A percentile compares a stretch with the other conserved stretches of the same genome.
Evolutionary conservation across 768 basidiomycete genomes (phyloP).

Genomic region (Clavaria fumosa): DNA sequence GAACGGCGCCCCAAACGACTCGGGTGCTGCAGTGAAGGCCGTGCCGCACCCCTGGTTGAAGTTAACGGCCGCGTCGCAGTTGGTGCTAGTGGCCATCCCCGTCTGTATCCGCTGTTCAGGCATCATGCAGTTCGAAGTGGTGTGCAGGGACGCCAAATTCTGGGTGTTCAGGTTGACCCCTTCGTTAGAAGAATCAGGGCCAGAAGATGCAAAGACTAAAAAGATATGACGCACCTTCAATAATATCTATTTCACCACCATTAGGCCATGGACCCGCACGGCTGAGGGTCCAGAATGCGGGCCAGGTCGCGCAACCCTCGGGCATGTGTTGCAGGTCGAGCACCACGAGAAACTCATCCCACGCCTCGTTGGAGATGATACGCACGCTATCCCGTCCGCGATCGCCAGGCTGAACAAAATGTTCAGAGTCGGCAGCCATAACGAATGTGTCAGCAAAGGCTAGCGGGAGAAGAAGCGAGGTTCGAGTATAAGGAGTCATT

Average conservation of each 20-base stretch:
- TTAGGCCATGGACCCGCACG: conserved; percentile 37
- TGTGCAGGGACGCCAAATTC: conserved; percentile 43
- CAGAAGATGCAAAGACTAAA: neutral
- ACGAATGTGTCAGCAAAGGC: conserved; percentile 30
- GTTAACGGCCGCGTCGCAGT: conserved; percentile 36
- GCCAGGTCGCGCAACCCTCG: conserved; percentile 43
- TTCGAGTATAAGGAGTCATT: neutral
- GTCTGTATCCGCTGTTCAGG: conserved; percentile 23
- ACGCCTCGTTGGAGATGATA: conserved; percentile 31
- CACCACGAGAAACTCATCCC: conserved; percentile 31
- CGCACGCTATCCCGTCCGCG: conserved; percentile 45
- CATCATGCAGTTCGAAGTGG: conserved; percentile 34
- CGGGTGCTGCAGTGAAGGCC: conserved; percentile 17
- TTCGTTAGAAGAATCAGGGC: conserved; percentile 9
- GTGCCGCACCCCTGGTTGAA: conserved; percentile 52
- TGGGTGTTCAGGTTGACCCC: conserved; percentile 32
- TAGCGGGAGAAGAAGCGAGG: conserved; percentile 7
- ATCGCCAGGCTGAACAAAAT: conserved; percentile 20
- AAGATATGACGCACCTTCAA: conserved; percentile 28
- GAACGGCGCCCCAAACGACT: conserved; percentile 33
- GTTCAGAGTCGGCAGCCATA: conserved; percentile 38
- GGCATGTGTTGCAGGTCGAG: conserved; percentile 49
- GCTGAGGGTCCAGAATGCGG: conserved; percentile 48
- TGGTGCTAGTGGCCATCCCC: conserved; percentile 26
- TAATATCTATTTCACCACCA: conserved; percentile 47